phyloP scores from a whole-genome alignment of 2,329 filamentous ascomycete genomes.

The Colletotrichum orbiculare region DNA sequence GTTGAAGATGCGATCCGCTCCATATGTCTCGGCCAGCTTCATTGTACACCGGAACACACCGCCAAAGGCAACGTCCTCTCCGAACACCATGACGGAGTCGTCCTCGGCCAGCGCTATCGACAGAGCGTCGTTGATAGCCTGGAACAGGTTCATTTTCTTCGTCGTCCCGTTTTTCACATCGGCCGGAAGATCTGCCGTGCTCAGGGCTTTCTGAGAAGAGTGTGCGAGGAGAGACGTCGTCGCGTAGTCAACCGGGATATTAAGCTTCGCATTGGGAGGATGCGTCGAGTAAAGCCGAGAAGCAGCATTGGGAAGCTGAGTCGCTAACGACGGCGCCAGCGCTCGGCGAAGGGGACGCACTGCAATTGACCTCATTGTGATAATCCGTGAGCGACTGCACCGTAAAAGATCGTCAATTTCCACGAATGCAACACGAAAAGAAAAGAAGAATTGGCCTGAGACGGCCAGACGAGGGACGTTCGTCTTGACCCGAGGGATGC shows the following conservation, averaged over 20 bases:
- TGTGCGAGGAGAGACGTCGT: conserved; percentile 85
- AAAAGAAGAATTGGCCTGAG: conserved; percentile 13
- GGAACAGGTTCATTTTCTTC: conserved; percentile 92
- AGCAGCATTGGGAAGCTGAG: conserved; percentile 26
- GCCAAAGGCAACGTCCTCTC: conserved; percentile 96
- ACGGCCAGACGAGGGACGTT: conserved; percentile 26
- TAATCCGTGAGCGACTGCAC: conserved; percentile 5
- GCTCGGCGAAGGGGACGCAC: conserved; percentile 32
- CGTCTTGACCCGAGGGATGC: conserved; percentile 32
- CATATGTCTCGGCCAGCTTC: conserved; percentile 89
- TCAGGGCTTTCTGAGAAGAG: conserved; percentile 76
- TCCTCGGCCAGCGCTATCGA: conserved; percentile 84
- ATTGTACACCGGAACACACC: conserved; percentile 96
- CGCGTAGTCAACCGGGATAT: conserved; percentile 88
- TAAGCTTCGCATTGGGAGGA: conserved; percentile 74
- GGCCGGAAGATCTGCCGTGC: conserved; percentile 76
- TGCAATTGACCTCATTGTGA: conserved; percentile 32
- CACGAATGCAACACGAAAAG: conserved; percentile 1
- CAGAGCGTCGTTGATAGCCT: conserved; percentile 91
- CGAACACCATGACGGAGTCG: conserved; percentile 89
- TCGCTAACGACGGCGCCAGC: conserved; percentile 28
- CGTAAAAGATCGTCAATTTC: conserved; percentile 17
- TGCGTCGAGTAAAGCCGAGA: conserved; percentile 63
- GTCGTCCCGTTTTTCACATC: conserved; percentile 76
- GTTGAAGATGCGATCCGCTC: conserved; percentile 92